These are phyloP conservation scores for Fusarium lyarnte DNA, from an alignment of 2,329 filamentous ascomycete species.

Conservation along the genomic window DNA sequence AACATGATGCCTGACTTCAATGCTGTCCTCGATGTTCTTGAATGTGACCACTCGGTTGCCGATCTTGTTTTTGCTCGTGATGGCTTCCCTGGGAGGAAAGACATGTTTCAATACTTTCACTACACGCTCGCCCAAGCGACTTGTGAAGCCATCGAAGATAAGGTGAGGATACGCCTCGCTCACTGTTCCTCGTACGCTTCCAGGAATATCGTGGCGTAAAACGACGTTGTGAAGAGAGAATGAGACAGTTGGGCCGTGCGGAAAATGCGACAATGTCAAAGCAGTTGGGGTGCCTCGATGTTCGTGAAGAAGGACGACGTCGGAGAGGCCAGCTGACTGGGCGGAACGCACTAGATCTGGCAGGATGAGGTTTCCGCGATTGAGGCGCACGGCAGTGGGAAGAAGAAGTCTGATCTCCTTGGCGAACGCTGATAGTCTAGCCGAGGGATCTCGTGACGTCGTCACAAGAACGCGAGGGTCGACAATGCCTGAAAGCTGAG, in stretches of 20 bases:
- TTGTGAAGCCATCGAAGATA: constrained; percentile 93
- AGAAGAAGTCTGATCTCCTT: constrained; percentile 89
- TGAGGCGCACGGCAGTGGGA: constrained; percentile 87
- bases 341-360: constrained; percentile 86
- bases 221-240: constrained; percentile 95
- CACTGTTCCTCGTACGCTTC: constrained; percentile 85
- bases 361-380: constrained; percentile 89
- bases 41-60: constrained; percentile 92
- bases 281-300: constrained; percentile 93
- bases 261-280: constrained; percentile 85
- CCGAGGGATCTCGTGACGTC: constrained; percentile 87
- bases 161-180: constrained; percentile 93
- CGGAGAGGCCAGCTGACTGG: constrained; percentile 80
- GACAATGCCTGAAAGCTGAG: constrained; percentile 87
- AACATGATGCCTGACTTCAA: constrained; percentile 84
- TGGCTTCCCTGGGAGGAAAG: constrained; percentile 86
- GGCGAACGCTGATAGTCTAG: constrained; percentile 85
- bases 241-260: constrained; percentile 81
- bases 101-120: constrained; percentile 93
- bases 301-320: constrained; percentile 89
- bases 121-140: constrained; percentile 80
- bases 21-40: constrained; percentile 91
- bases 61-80: constrained; percentile 76
- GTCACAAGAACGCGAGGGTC: constrained; percentile 91
- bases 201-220: constrained; percentile 90